Base-by-base conservation (phyloP, 2,329 filamentous ascomycete genomes). In the Zymoseptoria crescenta region DNA sequence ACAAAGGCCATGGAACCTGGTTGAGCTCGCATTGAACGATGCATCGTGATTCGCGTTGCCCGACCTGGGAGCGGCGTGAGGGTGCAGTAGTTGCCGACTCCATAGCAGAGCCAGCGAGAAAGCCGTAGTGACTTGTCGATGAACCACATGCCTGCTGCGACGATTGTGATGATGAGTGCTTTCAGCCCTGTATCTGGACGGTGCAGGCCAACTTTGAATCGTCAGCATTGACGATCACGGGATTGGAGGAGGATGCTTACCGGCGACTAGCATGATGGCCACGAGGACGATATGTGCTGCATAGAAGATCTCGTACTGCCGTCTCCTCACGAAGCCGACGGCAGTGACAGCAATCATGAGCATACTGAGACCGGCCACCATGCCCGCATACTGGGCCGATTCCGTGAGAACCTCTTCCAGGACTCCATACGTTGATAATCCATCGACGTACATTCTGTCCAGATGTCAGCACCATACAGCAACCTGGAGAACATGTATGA, bases 241-340 rank as follows among this genome's bases (percentile, higher is more conserved):
- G n/a, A 24, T 50, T 3, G 8, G 54, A 49, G 30, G 16, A 24
- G 35, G 27, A n/a, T 16, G 56, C 55, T 48, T 55, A 66, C 64
- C 62, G 28, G 67, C 60, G 7, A 67, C 55, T 2, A 68, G 49
- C 19, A 63, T 62, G 1, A 60, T 49, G 1, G 59, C 56, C 2
- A 66, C 64, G 7, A 69, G 54, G 20, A 63, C 53, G 20, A 65
- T 56, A 48, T 69, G 67, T 4, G 55, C 48, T 8, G 60, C 54
- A 52, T 67, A 67, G 57, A 69, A 69, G 49, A 64, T 13, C 50
- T 69, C 67, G 56, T 68, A 69, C 16, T 62, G 49, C 24, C 66
- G 56, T 49, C 58, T 60, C 16, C 67, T 65, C 20, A 68, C 54
- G 7, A 60, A 59, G 8, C 60, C 56, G 21, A 61, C 61, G 19